phyloP scores from a whole-genome alignment of 2,329 filamentous ascomycete species.

The Fusarium heterosporum region DNA sequence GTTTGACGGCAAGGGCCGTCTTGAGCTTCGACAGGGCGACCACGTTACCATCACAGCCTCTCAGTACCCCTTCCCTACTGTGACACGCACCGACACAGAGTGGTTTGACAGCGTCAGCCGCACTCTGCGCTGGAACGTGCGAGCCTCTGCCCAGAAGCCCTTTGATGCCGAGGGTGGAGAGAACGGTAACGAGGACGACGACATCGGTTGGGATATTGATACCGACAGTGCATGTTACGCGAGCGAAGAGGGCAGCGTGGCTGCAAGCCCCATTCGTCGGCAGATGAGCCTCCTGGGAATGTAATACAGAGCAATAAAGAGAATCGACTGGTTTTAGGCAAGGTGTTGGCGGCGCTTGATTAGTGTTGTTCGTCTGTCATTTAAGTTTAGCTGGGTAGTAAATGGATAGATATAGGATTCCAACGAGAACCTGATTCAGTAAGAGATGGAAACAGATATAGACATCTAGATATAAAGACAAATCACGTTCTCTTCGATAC shows the following conservation, averaged over 20 bases:
- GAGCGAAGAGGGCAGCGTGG: conserved; percentile 77
- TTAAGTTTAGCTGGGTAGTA: conserved; percentile 8
- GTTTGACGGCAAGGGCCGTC: conserved; percentile 95
- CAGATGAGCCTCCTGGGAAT: conserved; percentile 78
- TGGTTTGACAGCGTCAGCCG: conserved; percentile 97
- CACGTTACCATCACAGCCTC: conserved; percentile 96
- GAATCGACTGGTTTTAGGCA: conserved; percentile 24
- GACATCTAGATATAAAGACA: conserved; percentile 16
- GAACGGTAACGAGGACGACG: conserved; percentile 63
- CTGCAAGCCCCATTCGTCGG: conserved; percentile 74
- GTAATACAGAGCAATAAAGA: conserved; percentile 29
- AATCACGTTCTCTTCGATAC: neutral
- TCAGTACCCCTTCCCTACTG: conserved; percentile 96
- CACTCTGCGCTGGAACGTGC: conserved; percentile 93
- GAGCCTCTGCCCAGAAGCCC: conserved; percentile 90
- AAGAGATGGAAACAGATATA: conserved; percentile 9
- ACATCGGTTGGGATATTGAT: conserved; percentile 91
- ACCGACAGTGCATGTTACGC: conserved; percentile 80
- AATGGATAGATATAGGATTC: conserved; percentile 11
- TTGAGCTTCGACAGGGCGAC: conserved; percentile 93
- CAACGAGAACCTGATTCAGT: neutral
- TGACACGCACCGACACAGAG: conserved; percentile 87
- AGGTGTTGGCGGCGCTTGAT: conserved; percentile 42
- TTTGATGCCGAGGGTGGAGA: conserved; percentile 69
- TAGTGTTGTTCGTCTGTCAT: conserved; percentile 16